Conservation (phyloP, 73 alveolate species). For the Paramecium caudatum region DNA sequence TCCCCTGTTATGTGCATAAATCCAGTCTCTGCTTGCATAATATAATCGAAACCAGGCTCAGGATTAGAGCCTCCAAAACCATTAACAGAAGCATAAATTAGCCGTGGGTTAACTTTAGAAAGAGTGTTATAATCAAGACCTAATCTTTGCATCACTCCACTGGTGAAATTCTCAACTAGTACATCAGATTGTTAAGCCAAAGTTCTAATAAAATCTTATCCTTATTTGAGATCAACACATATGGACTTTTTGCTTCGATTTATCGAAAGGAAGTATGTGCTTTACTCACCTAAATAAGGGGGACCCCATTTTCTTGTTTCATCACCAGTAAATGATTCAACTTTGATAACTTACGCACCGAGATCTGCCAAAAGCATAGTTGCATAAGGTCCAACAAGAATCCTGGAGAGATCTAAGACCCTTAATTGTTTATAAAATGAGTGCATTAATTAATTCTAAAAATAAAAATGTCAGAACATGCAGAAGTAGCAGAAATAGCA, state of each 20-base stretch:
- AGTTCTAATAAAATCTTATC: conserved; percentile 77
- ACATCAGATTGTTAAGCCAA: conserved; percentile 78
- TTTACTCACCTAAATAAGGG: conserved; percentile 80
- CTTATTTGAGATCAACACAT: conserved; percentile 82
- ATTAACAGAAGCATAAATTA: conserved; percentile 86
- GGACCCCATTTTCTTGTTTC: conserved; percentile 95
- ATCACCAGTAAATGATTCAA: conserved; percentile 87
- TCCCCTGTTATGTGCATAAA: conserved; percentile 87
- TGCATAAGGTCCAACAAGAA: conserved; percentile 85
- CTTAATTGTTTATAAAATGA: conserved; percentile 60
- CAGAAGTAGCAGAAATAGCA: conserved; percentile 51
- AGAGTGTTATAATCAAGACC: conserved; percentile 81
- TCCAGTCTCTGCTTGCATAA: conserved; percentile 88
- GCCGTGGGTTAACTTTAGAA: conserved; percentile 73
- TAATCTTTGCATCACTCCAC: conserved; percentile 76
- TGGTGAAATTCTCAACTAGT: conserved; percentile 81
- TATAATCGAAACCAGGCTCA: conserved; percentile 87
- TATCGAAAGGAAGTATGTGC: conserved; percentile 82
- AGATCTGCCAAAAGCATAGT: conserved; percentile 83
- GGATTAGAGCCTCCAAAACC: conserved; percentile 86
- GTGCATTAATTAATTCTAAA: conserved; percentile 14
- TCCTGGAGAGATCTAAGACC: conserved; percentile 85
- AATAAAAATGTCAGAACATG: conserved; percentile 35
- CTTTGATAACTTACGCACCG: conserved; percentile 87
- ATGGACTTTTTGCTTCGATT: conserved; percentile 88